Evolutionary conservation across 225 moss, liverwort and hornwort species (phyloP).

Genomic region (Pseudisothecium myosuroides): DNA sequence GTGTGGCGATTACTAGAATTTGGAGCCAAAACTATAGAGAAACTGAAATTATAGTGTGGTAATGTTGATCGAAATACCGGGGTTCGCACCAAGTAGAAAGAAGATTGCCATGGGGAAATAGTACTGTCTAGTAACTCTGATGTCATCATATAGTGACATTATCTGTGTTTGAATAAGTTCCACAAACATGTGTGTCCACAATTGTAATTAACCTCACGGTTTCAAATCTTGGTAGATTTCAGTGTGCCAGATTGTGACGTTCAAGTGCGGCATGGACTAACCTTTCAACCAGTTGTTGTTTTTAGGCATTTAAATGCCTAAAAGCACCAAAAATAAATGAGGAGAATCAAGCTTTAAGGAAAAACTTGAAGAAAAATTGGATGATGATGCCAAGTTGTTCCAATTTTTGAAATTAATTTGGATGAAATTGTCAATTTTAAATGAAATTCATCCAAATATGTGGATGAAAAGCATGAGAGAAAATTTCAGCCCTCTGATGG

Average conservation of each 20-base stretch:
- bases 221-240: background rate
- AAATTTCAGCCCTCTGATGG: too few species aligned
- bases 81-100: background rate
- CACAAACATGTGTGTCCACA: background rate
- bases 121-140: background rate
- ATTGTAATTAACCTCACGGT: background rate
- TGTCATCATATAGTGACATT: background rate
- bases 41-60: background rate
- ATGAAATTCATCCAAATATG: too few species aligned
- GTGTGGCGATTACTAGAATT: background rate
- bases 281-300: too few species aligned
- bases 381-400: too few species aligned
- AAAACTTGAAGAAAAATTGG: too few species aligned
- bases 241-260: background rate
- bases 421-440: too few species aligned
- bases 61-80: background rate
- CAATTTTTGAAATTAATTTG: too few species aligned
- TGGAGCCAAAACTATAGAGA: background rate
- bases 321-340: too few species aligned
- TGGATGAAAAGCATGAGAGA: too few species aligned
- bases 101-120: background rate
- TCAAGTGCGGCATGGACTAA: background rate
- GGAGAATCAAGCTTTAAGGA: too few species aligned
- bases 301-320: too few species aligned
- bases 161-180: too few species aligned